Conservation (phyloP, 2,329 filamentous ascomycete genomes). For the Claviceps quebecensis region DNA sequence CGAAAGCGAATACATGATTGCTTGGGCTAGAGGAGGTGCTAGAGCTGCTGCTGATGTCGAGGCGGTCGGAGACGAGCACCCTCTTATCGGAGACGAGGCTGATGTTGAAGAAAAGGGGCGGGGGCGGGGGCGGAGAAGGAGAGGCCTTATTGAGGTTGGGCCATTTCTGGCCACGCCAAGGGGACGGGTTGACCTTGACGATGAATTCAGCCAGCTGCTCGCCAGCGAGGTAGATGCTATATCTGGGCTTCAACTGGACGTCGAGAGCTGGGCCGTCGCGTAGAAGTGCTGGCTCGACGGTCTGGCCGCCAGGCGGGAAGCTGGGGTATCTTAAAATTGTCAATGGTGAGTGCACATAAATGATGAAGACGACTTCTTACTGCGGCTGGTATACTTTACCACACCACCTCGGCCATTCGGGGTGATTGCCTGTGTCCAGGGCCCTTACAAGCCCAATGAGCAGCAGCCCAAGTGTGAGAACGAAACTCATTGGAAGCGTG, state of each 20-base stretch:
- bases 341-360: background rate
- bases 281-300: constrained; percentile 19
- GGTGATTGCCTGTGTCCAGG: constrained; percentile 25
- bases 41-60: constrained; percentile 17
- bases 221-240: constrained; percentile 30
- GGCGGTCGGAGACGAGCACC: constrained; percentile 19
- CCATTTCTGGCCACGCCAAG: constrained; percentile 25
- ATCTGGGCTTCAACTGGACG: constrained; percentile 29
- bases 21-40: constrained; percentile 9
- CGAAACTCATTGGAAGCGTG: background rate
- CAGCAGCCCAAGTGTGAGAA: background rate
- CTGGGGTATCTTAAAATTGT: constrained; percentile 17
- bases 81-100: constrained; percentile 16
- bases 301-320: constrained; percentile 32
- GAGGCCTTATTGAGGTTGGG: constrained; percentile 11
- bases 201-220: constrained; percentile 28
- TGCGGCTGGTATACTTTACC: constrained; percentile 31
- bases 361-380: constrained; percentile 11
- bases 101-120: constrained; percentile 23
- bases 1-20: constrained; percentile 22
- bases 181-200: constrained; percentile 27
- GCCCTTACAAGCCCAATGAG: constrained; percentile 3
- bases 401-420: constrained; percentile 32
- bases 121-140: constrained; percentile 9
- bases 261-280: constrained; percentile 22